A percentile compares a stretch with the other conserved stretches of the same genome.
phyloP scores from a whole-genome alignment of 169 alveolate genomes.

The Prorocentrum cordatum region DNA sequence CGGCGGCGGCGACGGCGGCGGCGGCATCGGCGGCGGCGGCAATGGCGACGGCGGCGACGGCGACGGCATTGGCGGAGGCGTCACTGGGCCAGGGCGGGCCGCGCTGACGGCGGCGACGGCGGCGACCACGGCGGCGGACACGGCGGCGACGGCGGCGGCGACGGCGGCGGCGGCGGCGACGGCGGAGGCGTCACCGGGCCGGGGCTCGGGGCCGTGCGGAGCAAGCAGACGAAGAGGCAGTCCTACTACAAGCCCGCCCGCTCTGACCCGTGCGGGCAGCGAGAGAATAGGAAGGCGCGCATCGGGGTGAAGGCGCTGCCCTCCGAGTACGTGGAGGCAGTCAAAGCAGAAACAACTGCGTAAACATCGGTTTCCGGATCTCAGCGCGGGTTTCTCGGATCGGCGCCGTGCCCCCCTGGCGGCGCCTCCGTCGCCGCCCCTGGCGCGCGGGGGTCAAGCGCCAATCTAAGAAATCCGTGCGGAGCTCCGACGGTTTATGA shows the following conservation, averaged over 20 bases:
- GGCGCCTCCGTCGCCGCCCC: too few relatives aligned
- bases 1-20: too few relatives aligned
- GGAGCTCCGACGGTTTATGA: neutral
- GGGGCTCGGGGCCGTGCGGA: neutral
- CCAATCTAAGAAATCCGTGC: neutral
- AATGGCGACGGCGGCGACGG: too few relatives aligned
- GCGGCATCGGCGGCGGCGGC: too few relatives aligned
- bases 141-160: too few relatives aligned
- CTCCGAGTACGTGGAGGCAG: conserved; percentile 82
- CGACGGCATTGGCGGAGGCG: too few relatives aligned
- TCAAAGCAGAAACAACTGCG: conserved; percentile 72
- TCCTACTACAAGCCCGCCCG: neutral
- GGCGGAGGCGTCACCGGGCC: too few relatives aligned
- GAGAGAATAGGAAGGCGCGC: conserved; percentile 76
- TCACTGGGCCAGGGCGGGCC: too few relatives aligned
- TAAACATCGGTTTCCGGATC: neutral
- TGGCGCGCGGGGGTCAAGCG: neutral
- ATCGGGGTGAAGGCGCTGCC: conserved; percentile 80
- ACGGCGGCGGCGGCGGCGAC: too few relatives aligned
- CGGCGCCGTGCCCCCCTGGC: neutral
- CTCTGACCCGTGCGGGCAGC: neutral
- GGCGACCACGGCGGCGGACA: too few relatives aligned
- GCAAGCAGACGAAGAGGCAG: neutral
- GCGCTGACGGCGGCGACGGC: too few relatives aligned
- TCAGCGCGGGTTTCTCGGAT: neutral